phyloP scores from a whole-genome alignment of 208 protist species.

The Trypanosoma theileri region DNA sequence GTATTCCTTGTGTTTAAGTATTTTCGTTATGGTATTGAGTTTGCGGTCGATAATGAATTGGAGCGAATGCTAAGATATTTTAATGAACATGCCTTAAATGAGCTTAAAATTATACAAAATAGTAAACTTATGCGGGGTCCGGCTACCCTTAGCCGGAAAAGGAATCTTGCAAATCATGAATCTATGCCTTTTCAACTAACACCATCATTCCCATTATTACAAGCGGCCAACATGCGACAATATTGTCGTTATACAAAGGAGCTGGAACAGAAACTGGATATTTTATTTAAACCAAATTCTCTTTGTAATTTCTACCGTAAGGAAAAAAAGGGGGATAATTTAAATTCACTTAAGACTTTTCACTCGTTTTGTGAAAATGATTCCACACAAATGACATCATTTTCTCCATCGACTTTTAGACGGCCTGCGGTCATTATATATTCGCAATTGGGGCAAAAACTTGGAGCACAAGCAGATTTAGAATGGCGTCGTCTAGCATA shows the following conservation, averaged over 20 bases:
- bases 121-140: conserved; percentile 89
- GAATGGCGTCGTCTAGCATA: conserved; percentile 79
- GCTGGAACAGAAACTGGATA: conserved; percentile 13
- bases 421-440: conserved; percentile 82
- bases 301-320: conserved; percentile 9
- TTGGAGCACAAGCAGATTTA: conserved; percentile 65
- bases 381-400: conserved; percentile 44
- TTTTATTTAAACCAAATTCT: conserved; percentile 7
- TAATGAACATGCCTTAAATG: conserved; percentile 87
- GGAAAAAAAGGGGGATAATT: neutral
- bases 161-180: neutral
- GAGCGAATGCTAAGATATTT: conserved; percentile 90
- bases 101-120: conserved; percentile 87
- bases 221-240: conserved; percentile 52
- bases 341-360: neutral
- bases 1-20: conserved; percentile 88
- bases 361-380: conserved; percentile 44
- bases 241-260: conserved; percentile 41
- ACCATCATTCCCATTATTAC: conserved; percentile 50
- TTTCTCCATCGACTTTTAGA: conserved; percentile 55
- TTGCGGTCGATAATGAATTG: conserved; percentile 86
- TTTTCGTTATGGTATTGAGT: conserved; percentile 84
- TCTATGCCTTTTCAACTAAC: conserved; percentile 37
- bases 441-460: conserved; percentile 82
- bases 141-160: conserved; percentile 46